A percentile compares a stretch with the other conserved stretches of the same genome.
Evolutionary conservation across 108 stramenopile species (phyloP).

Genomic region (Cyclostephanos tholiformis): DNA sequence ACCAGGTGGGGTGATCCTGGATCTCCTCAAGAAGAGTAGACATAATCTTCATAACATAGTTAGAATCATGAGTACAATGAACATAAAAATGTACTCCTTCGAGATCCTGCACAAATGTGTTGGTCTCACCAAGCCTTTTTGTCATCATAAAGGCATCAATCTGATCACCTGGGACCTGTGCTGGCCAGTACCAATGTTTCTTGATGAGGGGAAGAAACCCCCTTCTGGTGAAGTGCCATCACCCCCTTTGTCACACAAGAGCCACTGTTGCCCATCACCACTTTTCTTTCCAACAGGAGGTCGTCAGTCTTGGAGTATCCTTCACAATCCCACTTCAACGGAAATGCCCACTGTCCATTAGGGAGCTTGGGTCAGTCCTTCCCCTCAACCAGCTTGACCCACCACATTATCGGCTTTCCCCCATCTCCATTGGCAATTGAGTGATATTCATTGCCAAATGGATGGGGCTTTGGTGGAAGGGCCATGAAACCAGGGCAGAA

Average conservation of each 20-base stretch:
- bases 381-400: background rate
- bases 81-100: constrained; percentile 2
- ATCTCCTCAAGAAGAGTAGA: background rate
- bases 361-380: constrained; percentile 12
- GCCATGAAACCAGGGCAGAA: too few relatives aligned
- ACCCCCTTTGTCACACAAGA: constrained; percentile 27
- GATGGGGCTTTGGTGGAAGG: too few relatives aligned
- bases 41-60: constrained; percentile 22
- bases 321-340: constrained; percentile 5
- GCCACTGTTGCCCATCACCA: constrained; percentile 13
- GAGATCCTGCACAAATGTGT: constrained; percentile 1
- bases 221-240: constrained; percentile 9
- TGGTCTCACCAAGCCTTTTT: background rate
- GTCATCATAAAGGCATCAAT: constrained; percentile 1
- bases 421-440: too few relatives aligned
- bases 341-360: background rate
- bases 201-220: constrained; percentile 10
- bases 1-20: constrained; percentile 8
- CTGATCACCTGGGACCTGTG: constrained; percentile 2
- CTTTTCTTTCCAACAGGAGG: constrained; percentile 13
- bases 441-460: too few relatives aligned
- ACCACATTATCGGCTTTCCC: background rate
- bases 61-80: constrained; percentile 9
- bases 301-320: constrained; percentile 4
- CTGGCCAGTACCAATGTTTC: constrained; percentile 16